Conservation (phyloP, 192 early-diverging fungal species). For the Geosiphon pyriformis region DNA sequence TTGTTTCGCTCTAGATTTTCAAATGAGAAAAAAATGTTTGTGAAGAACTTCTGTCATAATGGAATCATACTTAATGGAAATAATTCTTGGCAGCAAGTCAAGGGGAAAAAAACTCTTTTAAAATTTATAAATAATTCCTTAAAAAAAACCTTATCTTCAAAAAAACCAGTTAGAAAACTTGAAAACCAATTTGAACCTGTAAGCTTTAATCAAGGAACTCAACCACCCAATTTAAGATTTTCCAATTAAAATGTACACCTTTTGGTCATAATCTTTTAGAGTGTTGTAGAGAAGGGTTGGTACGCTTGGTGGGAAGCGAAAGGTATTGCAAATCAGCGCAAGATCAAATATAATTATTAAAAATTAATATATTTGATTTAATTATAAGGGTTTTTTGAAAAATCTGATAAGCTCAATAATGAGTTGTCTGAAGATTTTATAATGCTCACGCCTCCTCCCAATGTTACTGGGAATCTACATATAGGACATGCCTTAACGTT, state of each 20-base stretch:
- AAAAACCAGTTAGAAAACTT: constrained; percentile 16
- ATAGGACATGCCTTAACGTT: constrained; percentile 90
- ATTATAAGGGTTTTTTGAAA: constrained; percentile 47
- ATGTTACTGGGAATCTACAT: constrained; percentile 94
- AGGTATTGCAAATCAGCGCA: constrained; percentile 46
- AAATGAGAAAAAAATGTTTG: too few species aligned
- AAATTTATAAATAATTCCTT: too few species aligned
- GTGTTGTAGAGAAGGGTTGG: constrained; percentile 82
- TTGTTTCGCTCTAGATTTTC: too few species aligned
- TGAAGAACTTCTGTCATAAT: too few species aligned
- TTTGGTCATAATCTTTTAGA: background rate
- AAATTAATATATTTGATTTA: constrained; percentile 30
- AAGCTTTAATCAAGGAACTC: background rate
- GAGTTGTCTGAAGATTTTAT: constrained; percentile 50
- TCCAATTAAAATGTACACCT: background rate
- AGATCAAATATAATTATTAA: background rate
- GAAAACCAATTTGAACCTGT: constrained; percentile 14
- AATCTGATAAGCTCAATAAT: constrained; percentile 33
- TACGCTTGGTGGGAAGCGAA: constrained; percentile 93
- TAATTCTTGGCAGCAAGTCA: too few species aligned
- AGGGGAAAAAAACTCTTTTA: too few species aligned
- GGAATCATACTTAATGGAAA: too few species aligned
- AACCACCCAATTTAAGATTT: background rate
- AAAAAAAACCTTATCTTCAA: too few species aligned
- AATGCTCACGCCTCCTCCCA: constrained; percentile 93